These are phyloP conservation scores for Eucalyptus curtisii DNA, from an alignment of 345 rosid species.

Conservation along the genomic window DNA sequence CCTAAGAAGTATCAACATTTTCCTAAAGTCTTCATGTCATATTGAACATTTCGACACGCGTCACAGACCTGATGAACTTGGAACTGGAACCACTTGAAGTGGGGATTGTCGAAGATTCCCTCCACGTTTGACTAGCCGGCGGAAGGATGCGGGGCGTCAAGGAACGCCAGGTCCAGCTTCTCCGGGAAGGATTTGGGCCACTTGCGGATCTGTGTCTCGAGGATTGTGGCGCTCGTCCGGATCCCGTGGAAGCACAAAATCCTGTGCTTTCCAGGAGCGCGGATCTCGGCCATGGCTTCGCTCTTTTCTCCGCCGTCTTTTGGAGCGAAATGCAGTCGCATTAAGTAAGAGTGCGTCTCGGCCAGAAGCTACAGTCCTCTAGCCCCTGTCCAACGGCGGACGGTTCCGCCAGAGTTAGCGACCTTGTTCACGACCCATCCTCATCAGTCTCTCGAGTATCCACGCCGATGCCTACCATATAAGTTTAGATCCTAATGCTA, in stretches of 20 bases:
- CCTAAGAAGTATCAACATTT: no score
- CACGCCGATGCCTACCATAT: neutral
- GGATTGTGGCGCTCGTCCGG: constrained; percentile 25
- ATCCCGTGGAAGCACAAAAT: constrained; percentile 25
- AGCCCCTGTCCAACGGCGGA: neutral
- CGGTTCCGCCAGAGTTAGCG: neutral
- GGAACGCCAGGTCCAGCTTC: constrained; percentile 21
- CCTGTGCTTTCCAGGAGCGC: neutral
- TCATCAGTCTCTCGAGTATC: neutral
- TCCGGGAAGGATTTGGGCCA: constrained; percentile 6
- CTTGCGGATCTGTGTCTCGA: neutral
- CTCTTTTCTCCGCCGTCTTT: neutral
- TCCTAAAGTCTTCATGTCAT: rapidly evolving
- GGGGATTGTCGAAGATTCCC: constrained; percentile 18
- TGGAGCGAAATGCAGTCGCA: neutral
- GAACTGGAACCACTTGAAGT: constrained; percentile 23
- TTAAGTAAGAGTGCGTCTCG: neutral
- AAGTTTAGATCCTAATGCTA: neutral
- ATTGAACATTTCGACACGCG: rapidly evolving
- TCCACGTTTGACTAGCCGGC: constrained; percentile 19
- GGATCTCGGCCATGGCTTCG: neutral
- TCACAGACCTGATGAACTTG: constrained; percentile 8
- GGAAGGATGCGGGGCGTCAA: constrained; percentile 24
- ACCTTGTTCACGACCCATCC: neutral
- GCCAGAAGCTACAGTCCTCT: neutral